Percentiles rank a stretch among this genome's conserved stretches.
These are phyloP conservation scores for Umbelopsis sp. DNA, from an alignment of 192 early-diverging fungal species.

Conservation along the genomic window DNA sequence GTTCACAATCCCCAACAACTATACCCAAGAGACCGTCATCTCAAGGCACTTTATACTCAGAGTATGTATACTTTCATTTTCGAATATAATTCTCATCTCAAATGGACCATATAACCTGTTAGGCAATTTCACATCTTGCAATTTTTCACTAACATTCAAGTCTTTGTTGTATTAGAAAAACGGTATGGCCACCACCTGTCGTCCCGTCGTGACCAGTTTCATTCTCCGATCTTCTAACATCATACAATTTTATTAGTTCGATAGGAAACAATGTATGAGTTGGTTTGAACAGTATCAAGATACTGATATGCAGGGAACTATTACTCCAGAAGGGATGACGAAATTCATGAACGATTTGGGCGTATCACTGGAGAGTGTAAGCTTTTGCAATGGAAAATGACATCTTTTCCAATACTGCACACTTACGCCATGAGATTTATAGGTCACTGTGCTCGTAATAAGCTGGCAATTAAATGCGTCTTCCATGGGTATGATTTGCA, in stretches of 20 bases:
- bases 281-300: slow-evolving; percentile 37
- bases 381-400: not conserved
- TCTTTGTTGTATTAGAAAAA: not conserved
- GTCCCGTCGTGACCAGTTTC: slow-evolving; percentile 1
- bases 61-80: not conserved
- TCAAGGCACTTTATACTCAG: slow-evolving; percentile 15
- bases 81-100: too few species aligned
- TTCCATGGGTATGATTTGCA: slow-evolving; percentile 33
- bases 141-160: not conserved
- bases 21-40: not conserved
- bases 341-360: slow-evolving; percentile 34
- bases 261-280: slow-evolving; percentile 23
- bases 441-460: slow-evolving; percentile 29
- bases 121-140: too few species aligned
- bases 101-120: too few species aligned
- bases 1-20: not conserved
- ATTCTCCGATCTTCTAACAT: not conserved
- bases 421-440: not conserved
- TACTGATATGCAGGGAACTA: slow-evolving; percentile 21
- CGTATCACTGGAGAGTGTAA: slow-evolving; percentile 37
- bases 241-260: slow-evolving; percentile 12
- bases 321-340: slow-evolving; percentile 36
- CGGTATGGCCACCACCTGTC: slow-evolving; percentile 25
- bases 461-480: slow-evolving; percentile 35
- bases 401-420: not conserved